Base-by-base conservation (phyloP, 129 eudicot genomes). In the Saussurea involucrata region DNA sequence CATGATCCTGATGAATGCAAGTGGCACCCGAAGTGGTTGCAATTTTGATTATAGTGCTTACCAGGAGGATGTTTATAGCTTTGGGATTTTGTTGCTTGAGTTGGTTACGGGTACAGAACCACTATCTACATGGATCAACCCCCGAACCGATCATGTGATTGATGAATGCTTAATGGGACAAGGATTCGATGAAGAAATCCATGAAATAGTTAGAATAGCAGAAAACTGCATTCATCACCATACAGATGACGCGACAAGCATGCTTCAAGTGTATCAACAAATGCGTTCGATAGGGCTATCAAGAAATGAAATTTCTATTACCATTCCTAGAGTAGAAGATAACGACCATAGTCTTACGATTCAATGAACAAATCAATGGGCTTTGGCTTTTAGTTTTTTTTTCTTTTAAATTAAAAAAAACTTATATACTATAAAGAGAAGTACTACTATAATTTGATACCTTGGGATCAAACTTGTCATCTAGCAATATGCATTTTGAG, bases 21-120 rank as follows among this genome's bases (percentile, higher is more conserved):
- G 83, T 12, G 89, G 80, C 57, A 73, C 61, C n/a, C 36, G 4
- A 29, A 66, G 77, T 78, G 8, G 63, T 63, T 36, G n/a, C 36
- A 71, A 71, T 44, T 63, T 18, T 78, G 66, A 85, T 69, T 61
- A n/a, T n/a, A n/a, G 89, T 80, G 83, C 90, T 24, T 90, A 86
- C 53, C 90, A 88, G 73, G 98, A 92, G n/a, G 96, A 92, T 78
- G 92, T 92, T 57, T 88, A 83, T 71, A 83, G 92, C 70, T 90
- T 90, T 44, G 98, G 98, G 32, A 86, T 88, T 3, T 89, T 92
- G 80, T 90, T 92, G 76, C 84, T 90, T 13, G 96, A 92, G 82
- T 72, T 88, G 63, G 82, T 88, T 25, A 85, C 89, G 0, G 86
- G 92, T 24, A 90, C 83, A 78, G 74, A 60, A 32, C 36, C 6